A percentile compares a stretch with the other conserved stretches of the same genome.
These are phyloP conservation scores for Trichoderma semiorbis DNA, from an alignment of 2,329 filamentous ascomycete genomes.

Conservation along the genomic window DNA sequence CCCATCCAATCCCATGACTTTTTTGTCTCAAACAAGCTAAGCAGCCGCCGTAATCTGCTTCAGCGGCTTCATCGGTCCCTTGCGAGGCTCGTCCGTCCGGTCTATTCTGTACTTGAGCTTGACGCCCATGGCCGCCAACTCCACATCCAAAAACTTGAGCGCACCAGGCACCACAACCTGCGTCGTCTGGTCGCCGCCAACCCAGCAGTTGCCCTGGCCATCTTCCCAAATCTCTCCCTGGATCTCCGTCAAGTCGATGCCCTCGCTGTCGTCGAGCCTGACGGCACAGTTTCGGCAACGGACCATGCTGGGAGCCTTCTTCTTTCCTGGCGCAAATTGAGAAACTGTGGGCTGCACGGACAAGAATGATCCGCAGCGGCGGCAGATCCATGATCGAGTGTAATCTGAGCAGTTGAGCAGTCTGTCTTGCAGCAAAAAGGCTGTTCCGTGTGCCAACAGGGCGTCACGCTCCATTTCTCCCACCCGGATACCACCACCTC, in stretches of 20 bases:
- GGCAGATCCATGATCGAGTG: slow-evolving; percentile 83
- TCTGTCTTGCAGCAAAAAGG: slow-evolving; percentile 91
- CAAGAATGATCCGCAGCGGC: slow-evolving; percentile 84
- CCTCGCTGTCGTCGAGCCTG: slow-evolving; percentile 55
- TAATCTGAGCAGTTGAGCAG: slow-evolving; percentile 98
- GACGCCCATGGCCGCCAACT: slow-evolving; percentile 94
- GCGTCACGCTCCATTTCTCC: slow-evolving; percentile 99
- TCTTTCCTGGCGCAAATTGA: slow-evolving; percentile 58
- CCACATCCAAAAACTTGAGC: slow-evolving; percentile 88
- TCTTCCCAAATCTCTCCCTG: slow-evolving; percentile 89
- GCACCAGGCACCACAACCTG: slow-evolving; percentile 91
- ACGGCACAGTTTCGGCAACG: slow-evolving; percentile 76
- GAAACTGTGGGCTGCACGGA: slow-evolving; percentile 78
- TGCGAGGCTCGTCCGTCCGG: slow-evolving; percentile 62
- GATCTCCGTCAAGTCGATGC: slow-evolving; percentile 51
- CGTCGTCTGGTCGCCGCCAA: slow-evolving; percentile 86
- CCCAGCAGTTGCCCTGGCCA: slow-evolving; percentile 76
- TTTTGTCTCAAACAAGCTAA: background rate
- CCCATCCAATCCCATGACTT: background rate
- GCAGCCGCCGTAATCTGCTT: slow-evolving; percentile 15
- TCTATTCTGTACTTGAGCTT: slow-evolving; percentile 77
- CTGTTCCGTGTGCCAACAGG: slow-evolving; percentile 88
- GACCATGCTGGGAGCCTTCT: slow-evolving; percentile 64
- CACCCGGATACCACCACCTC: slow-evolving; percentile 96
- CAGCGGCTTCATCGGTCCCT: slow-evolving; percentile 46